Conservation (phyloP, 352 stramenopile species). For the Phytophthora meadii region DNA sequence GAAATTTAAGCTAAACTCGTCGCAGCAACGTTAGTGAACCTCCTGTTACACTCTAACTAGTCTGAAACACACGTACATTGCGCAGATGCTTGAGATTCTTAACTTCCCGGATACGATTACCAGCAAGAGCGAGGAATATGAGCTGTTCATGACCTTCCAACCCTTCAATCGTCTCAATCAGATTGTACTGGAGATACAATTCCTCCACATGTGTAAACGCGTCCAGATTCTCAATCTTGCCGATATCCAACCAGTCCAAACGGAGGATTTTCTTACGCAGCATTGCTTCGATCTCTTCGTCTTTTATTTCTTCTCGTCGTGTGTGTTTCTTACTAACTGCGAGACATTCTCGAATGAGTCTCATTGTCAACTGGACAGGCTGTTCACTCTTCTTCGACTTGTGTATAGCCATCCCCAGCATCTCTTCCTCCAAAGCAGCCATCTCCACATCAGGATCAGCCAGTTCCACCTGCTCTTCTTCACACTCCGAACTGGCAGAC, state of each 20-base stretch:
- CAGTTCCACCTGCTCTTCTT: slow-evolving; percentile 23
- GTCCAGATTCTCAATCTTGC: slow-evolving; percentile 79
- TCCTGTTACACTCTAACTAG: not conserved
- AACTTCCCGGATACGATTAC: slow-evolving; percentile 71
- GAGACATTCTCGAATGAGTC: slow-evolving; percentile 65
- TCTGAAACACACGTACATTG: slow-evolving; percentile 44
- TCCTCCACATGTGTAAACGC: slow-evolving; percentile 78
- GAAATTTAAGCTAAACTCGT: slow-evolving; percentile 64
- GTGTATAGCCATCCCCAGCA: slow-evolving; percentile 46
- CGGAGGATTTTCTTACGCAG: slow-evolving; percentile 66
- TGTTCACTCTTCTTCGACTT: slow-evolving; percentile 40
- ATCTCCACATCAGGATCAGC: slow-evolving; percentile 61
- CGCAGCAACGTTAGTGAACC: slow-evolving; percentile 1
- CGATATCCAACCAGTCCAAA: slow-evolving; percentile 77
- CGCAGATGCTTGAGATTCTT: slow-evolving; percentile 61
- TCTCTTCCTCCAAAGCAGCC: slow-evolving; percentile 62
- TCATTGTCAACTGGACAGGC: slow-evolving; percentile 63
- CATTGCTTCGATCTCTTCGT: slow-evolving; percentile 50
- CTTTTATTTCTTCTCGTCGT: slow-evolving; percentile 15
- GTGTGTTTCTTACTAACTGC: slow-evolving; percentile 13
- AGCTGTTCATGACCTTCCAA: slow-evolving; percentile 67
- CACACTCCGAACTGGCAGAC: slow-evolving; percentile 4
- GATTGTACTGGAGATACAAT: slow-evolving; percentile 82
- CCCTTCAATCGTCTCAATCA: slow-evolving; percentile 67
- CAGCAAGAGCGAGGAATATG: slow-evolving; percentile 65